Percentiles rank a stretch among this genome's conserved stretches.
Evolutionary conservation across 352 stramenopile genomes (phyloP).

Genomic region (Phytophthora pinifolia): DNA sequence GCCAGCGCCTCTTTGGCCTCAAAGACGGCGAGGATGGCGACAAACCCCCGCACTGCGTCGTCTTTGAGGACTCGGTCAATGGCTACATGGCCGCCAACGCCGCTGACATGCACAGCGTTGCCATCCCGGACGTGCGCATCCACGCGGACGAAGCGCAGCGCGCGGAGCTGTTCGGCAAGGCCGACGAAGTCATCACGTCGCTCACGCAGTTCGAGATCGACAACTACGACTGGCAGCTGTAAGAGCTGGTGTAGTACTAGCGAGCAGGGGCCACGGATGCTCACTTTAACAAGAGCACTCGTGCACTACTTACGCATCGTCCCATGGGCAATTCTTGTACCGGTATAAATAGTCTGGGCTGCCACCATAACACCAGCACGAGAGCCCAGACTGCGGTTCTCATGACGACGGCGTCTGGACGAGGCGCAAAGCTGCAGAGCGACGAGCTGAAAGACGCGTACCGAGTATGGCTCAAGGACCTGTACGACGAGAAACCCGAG

Average conservation of each 20-base stretch:
- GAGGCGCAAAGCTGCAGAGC: slow-evolving; percentile 20
- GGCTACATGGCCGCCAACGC: slow-evolving; percentile 64
- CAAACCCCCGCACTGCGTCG: slow-evolving; percentile 47
- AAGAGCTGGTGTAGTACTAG: background rate
- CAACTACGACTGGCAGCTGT: slow-evolving; percentile 55
- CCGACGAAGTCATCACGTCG: slow-evolving; percentile 63
- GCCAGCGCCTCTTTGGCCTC: slow-evolving; percentile 49
- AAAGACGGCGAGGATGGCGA: slow-evolving; percentile 33
- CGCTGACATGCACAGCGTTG: slow-evolving; percentile 70
- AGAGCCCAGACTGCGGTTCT: background rate
- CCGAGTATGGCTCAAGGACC: slow-evolving; percentile 39
- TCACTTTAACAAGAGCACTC: slow-evolving; percentile 26
- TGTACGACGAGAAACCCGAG: slow-evolving; percentile 41
- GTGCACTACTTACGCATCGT: background rate
- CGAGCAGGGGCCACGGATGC: background rate
- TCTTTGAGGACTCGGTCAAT: slow-evolving; percentile 80
- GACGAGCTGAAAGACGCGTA: slow-evolving; percentile 44
- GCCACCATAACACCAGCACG: background rate
- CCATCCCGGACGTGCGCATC: slow-evolving; percentile 69
- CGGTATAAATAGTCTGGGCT: too few relatives aligned
- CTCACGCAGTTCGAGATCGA: slow-evolving; percentile 60
- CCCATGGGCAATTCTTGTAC: background rate
- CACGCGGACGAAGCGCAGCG: slow-evolving; percentile 50
- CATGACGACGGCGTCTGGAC: slow-evolving; percentile 11
- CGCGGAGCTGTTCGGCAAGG: slow-evolving; percentile 48